phyloP scores from a whole-genome alignment of 1,284 basidiomycete genomes.

The Boletus smithii region DNA sequence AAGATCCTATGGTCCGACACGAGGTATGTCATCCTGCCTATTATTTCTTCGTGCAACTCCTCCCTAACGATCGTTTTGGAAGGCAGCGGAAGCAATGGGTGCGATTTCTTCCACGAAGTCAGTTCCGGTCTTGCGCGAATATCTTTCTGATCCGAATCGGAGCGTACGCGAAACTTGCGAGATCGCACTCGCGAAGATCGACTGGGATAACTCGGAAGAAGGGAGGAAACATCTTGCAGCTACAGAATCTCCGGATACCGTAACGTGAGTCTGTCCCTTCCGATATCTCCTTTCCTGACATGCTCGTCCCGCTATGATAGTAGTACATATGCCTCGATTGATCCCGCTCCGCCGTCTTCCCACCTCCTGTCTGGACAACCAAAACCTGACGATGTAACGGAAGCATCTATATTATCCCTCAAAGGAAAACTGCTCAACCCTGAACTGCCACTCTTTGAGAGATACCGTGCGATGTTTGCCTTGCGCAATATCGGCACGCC shows the following conservation, averaged over 20 bases:
- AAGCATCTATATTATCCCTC: slow-evolving; percentile 55
- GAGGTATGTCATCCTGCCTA: slow-evolving; percentile 55
- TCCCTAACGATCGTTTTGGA: slow-evolving; percentile 11
- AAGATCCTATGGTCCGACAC: slow-evolving; percentile 98
- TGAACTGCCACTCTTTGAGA: slow-evolving; percentile 78
- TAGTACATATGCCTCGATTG: slow-evolving; percentile 79
- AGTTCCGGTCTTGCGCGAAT: slow-evolving; percentile 71
- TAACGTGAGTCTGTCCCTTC: slow-evolving; percentile 35
- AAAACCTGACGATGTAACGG: slow-evolving; percentile 46
- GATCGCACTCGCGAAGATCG: slow-evolving; percentile 93
- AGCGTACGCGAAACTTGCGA: slow-evolving; percentile 96
- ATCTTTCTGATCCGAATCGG: slow-evolving; percentile 70
- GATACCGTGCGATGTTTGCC: slow-evolving; percentile 98
- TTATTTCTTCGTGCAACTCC: neutral
- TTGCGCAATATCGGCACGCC: slow-evolving; percentile 85
- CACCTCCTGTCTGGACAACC: slow-evolving; percentile 52
- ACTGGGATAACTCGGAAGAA: slow-evolving; percentile 85
- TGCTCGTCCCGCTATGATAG: slow-evolving; percentile 18
- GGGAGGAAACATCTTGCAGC: slow-evolving; percentile 44
- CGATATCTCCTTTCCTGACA: slow-evolving; percentile 12
- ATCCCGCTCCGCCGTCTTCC: slow-evolving; percentile 87
- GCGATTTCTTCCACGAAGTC: slow-evolving; percentile 78
- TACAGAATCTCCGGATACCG: slow-evolving; percentile 33
- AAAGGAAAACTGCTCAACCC: slow-evolving; percentile 67
- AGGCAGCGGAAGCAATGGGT: slow-evolving; percentile 98